Evolutionary conservation across 1,284 basidiomycete genomes (phyloP).

Genomic region (Caloboletus firmus): DNA sequence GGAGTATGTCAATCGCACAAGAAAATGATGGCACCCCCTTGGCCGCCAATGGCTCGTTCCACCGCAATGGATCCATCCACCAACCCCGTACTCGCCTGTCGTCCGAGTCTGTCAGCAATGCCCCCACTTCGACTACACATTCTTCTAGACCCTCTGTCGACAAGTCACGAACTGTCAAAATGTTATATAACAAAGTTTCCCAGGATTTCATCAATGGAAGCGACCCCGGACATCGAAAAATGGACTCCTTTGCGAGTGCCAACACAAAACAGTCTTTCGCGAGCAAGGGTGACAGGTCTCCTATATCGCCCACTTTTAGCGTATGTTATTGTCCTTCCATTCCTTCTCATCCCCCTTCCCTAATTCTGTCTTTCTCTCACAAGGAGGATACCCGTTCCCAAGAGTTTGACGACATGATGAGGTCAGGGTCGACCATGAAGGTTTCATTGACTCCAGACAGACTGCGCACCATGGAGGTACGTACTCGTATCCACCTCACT

Average conservation of each 20-base stretch:
- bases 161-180: constrained; percentile 57
- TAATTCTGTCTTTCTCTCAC: constrained; percentile 5
- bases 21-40: constrained; percentile 39
- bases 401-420: constrained; percentile 90
- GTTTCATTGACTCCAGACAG: constrained; percentile 93
- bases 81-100: constrained; percentile 30
- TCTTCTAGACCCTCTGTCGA: constrained; percentile 56
- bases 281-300: constrained; percentile 36
- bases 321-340: constrained; percentile 22
- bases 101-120: constrained; percentile 31
- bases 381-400: constrained; percentile 59
- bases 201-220: constrained; percentile 42
- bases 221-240: constrained; percentile 49
- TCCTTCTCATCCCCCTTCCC: background rate
- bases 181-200: constrained; percentile 50
- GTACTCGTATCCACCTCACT: constrained; percentile 32
- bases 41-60: constrained; percentile 20
- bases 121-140: constrained; percentile 24
- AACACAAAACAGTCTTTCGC: constrained; percentile 41
- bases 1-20: constrained; percentile 67
- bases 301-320: constrained; percentile 37
- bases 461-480: constrained; percentile 86
- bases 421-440: constrained; percentile 86
- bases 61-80: constrained; percentile 28
- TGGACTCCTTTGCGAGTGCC: constrained; percentile 54